These are phyloP conservation scores for Cytidiella melzeri DNA, from an alignment of 768 basidiomycete species.

Conservation along the genomic window DNA sequence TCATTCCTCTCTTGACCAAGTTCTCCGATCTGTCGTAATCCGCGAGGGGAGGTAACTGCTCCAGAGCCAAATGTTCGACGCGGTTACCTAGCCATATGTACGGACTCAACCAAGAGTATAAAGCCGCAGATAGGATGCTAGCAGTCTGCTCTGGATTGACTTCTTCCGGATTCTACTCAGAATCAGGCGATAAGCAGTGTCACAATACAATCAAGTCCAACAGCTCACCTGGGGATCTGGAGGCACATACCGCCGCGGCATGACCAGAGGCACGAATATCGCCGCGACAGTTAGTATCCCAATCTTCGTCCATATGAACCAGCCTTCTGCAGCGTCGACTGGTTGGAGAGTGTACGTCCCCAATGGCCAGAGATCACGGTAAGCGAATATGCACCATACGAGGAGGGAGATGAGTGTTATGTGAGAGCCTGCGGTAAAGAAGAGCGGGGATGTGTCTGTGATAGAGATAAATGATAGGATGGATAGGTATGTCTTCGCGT, in stretches of 20 bases:
- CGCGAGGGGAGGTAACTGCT: slow-evolving; percentile 40
- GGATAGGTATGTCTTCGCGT: no score
- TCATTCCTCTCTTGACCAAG: slow-evolving; percentile 28
- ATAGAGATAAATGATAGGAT: no score
- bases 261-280: slow-evolving; percentile 45
- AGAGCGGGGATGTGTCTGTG: no score
- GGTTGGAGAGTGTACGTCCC: slow-evolving; percentile 46
- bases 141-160: slow-evolving; percentile 28
- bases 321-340: slow-evolving; percentile 41
- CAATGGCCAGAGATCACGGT: slow-evolving; percentile 57
- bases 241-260: slow-evolving; percentile 54
- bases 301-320: slow-evolving; percentile 49
- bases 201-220: not conserved
- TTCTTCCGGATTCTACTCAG: slow-evolving; percentile 19
- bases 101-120: slow-evolving; percentile 51
- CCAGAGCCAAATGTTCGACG: slow-evolving; percentile 38
- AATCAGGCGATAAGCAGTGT: slow-evolving; percentile 14
- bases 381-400: slow-evolving; percentile 42
- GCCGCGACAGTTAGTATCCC: slow-evolving; percentile 38
- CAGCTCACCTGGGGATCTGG: slow-evolving; percentile 42
- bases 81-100: slow-evolving; percentile 38
- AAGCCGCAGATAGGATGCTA: slow-evolving; percentile 26
- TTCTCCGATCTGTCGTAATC: slow-evolving; percentile 37
- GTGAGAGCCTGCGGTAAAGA: no score
- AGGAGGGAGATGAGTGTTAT: slow-evolving; percentile 42